These are phyloP conservation scores for Cenchrus americanus DNA, from an alignment of 176 grass and related monocot genomes.

Conservation along the genomic window DNA sequence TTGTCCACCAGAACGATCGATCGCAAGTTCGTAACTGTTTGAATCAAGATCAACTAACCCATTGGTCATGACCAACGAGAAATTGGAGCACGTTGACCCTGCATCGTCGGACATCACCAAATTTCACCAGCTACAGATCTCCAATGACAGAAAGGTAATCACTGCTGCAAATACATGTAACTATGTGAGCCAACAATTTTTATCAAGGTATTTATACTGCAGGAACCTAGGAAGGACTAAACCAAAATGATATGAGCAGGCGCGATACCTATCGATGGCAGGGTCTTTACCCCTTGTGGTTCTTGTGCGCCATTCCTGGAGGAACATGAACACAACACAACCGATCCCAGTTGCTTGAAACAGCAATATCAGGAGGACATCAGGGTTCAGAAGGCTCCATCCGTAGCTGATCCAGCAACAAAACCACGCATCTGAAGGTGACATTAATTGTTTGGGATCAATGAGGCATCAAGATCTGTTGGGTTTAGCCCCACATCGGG, in stretches of 20 bases:
- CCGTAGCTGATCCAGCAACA: background rate
- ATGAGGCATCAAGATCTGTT: too few relatives aligned
- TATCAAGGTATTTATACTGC: too few relatives aligned
- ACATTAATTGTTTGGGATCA: background rate
- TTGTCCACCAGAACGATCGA: too few relatives aligned
- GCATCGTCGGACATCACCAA: background rate
- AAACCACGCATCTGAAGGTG: background rate
- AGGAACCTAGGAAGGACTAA: too few relatives aligned
- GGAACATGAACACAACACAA: constrained; percentile 22
- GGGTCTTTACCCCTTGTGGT: background rate
- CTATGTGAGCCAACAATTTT: too few relatives aligned
- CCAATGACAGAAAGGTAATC: background rate
- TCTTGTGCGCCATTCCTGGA: constrained; percentile 28
- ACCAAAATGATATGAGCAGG: background rate
- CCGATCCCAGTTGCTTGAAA: constrained; percentile 27
- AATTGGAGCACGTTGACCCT: background rate
- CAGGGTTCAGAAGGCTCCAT: background rate
- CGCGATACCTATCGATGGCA: background rate
- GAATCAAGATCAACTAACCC: too few relatives aligned
- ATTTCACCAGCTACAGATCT: background rate
- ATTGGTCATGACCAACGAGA: background rate
- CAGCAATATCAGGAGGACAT: background rate
- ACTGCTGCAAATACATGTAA: background rate
- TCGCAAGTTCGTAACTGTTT: too few relatives aligned
- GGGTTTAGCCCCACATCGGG: too few relatives aligned